Percentiles rank a stretch among this genome's conserved stretches.
These are phyloP conservation scores for Pythium sukuiense DNA, from an alignment of 352 stramenopile species.

Conservation along the genomic window DNA sequence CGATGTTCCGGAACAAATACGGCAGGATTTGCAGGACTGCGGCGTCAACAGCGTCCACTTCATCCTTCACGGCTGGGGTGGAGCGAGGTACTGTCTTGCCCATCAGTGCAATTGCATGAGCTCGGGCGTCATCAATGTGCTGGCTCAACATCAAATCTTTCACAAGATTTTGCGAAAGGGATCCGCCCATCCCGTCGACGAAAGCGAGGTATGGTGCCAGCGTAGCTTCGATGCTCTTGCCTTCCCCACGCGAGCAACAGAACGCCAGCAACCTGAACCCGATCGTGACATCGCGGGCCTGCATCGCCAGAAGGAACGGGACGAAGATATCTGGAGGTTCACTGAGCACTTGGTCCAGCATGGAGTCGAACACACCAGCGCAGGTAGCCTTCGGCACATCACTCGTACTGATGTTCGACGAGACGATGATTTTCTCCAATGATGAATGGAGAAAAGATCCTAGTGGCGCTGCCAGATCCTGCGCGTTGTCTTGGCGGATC, in stretches of 20 bases:
- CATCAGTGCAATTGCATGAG: constrained; percentile 59
- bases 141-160: constrained; percentile 75
- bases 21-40: constrained; percentile 57
- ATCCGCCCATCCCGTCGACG: constrained; percentile 52
- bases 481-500: constrained; percentile 75
- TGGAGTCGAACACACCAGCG: constrained; percentile 69
- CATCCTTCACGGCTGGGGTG: constrained; percentile 34
- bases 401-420: constrained; percentile 66
- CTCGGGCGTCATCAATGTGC: constrained; percentile 78
- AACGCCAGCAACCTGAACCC: constrained; percentile 75
- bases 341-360: constrained; percentile 80
- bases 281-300: constrained; percentile 69
- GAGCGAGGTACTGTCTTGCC: constrained; percentile 26
- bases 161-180: constrained; percentile 46
- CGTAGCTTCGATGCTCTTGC: constrained; percentile 54
- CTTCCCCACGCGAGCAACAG: constrained; percentile 58
- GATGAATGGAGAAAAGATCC: constrained; percentile 65
- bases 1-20: constrained; percentile 69
- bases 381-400: constrained; percentile 63
- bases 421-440: constrained; percentile 75
- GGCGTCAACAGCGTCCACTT: constrained; percentile 66
- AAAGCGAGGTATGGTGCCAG: constrained; percentile 69
- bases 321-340: constrained; percentile 69
- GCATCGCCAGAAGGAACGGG: constrained; percentile 81
- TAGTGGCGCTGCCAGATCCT: constrained; percentile 58